Percentiles rank a stretch among this genome's conserved stretches.
Conservation (phyloP, 2,329 filamentous ascomycete genomes). For the Aspergillus sclerotialis region DNA sequence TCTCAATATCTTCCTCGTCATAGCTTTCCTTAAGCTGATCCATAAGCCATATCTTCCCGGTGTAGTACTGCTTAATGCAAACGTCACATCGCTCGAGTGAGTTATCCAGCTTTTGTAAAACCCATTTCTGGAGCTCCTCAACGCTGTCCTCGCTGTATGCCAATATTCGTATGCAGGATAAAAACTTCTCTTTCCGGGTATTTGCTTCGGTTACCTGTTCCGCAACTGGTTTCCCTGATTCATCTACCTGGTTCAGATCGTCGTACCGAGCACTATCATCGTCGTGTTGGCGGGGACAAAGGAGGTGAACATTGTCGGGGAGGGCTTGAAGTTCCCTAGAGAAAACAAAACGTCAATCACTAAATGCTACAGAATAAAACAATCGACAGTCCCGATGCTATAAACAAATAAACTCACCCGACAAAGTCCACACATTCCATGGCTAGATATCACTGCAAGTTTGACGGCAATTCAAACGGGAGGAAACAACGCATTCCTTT, state of each 20-base stretch:
- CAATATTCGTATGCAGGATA: constrained; percentile 62
- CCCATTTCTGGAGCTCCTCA: constrained; percentile 54
- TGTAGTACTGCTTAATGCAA: constrained; percentile 70
- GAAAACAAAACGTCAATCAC: constrained; percentile 4
- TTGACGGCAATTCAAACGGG: constrained; percentile 4
- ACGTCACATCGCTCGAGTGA: constrained; percentile 59
- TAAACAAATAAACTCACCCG: constrained; percentile 26
- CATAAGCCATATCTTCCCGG: constrained; percentile 56
- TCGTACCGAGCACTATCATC: constrained; percentile 61
- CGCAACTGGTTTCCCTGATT: constrained; percentile 32
- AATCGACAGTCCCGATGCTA: not conserved
- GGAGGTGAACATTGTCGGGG: constrained; percentile 51
- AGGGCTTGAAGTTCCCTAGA: constrained; percentile 38
- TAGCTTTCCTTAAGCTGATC: constrained; percentile 54
- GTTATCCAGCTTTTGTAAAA: constrained; percentile 50
- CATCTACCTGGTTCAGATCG: constrained; percentile 43
- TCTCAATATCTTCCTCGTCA: constrained; percentile 40
- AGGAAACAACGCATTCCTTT: constrained; percentile 12
- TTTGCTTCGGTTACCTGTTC: constrained; percentile 50
- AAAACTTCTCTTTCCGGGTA: constrained; percentile 54
- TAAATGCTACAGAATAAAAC: no score
- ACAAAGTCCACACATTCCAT: constrained; percentile 39
- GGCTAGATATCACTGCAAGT: constrained; percentile 7
- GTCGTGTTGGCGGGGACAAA: constrained; percentile 59
- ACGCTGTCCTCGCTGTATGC: constrained; percentile 58